Conservation (phyloP, 1,284 basidiomycete genomes). For the Entoloma clypeatum region DNA sequence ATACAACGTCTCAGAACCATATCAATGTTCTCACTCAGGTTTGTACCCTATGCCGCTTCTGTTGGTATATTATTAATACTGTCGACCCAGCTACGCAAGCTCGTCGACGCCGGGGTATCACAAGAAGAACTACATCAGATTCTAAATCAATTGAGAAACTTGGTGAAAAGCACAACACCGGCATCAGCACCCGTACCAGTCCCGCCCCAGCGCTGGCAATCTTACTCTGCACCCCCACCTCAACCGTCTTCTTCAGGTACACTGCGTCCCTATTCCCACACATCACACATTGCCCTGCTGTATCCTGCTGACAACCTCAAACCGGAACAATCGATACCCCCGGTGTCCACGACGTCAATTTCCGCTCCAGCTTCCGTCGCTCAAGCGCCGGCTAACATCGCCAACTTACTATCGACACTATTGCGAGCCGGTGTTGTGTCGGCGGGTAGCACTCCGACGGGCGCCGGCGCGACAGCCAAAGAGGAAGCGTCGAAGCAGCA, state of each 20-base stretch:
- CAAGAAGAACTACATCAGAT: slow-evolving; percentile 81
- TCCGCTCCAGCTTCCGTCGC: slow-evolving; percentile 28
- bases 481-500: slow-evolving; percentile 35
- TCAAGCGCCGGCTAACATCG: slow-evolving; percentile 42
- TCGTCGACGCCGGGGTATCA: slow-evolving; percentile 78
- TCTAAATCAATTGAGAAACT: slow-evolving; percentile 65
- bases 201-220: slow-evolving; percentile 18
- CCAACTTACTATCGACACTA: slow-evolving; percentile 60
- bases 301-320: slow-evolving; percentile 22
- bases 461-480: slow-evolving; percentile 42
- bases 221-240: slow-evolving; percentile 23
- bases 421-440: slow-evolving; percentile 74
- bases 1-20: slow-evolving; percentile 59
- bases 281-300: background rate
- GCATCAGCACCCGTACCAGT: slow-evolving; percentile 29
- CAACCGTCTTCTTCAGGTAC: slow-evolving; percentile 14
- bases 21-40: slow-evolving; percentile 74
- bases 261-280: slow-evolving; percentile 21
- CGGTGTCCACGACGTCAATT: slow-evolving; percentile 24
- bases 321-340: slow-evolving; percentile 19
- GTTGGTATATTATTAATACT: slow-evolving; percentile 12
- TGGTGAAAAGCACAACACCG: slow-evolving; percentile 49
- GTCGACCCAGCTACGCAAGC: slow-evolving; percentile 57
- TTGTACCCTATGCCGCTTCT: slow-evolving; percentile 23
- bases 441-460: slow-evolving; percentile 47